Conservation (phyloP, 148 eudicot genomes). For the Spergularia bocconei region DNA sequence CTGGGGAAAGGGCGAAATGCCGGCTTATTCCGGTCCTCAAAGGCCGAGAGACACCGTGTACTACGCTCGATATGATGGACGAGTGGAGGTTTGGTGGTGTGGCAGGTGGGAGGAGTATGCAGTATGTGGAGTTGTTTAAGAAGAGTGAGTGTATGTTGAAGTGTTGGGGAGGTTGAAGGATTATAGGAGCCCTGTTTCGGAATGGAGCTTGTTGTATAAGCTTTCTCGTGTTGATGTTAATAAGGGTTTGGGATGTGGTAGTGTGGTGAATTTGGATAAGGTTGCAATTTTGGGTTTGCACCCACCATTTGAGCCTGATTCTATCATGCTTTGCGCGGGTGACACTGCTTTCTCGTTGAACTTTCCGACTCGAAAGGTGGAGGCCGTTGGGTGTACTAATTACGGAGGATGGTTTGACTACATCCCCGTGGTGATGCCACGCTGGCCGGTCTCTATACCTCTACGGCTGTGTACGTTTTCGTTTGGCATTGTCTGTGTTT, state of each 20-base stretch:
- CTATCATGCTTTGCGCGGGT: neutral
- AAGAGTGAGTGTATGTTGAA: neutral
- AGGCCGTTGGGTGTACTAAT: too few species aligned
- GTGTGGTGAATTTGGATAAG: too few species aligned
- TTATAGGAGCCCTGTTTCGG: neutral
- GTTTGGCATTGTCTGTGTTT: too few species aligned
- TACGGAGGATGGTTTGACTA: neutral
- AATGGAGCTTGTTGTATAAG: neutral
- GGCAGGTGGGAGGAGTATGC: neutral
- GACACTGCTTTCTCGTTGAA: neutral
- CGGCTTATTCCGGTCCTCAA: neutral
- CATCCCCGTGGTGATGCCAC: neutral
- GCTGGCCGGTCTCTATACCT: constrained; percentile 5
- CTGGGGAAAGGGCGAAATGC: neutral
- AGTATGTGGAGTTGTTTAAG: neutral
- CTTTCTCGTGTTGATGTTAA: neutral
- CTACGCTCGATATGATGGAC: neutral
- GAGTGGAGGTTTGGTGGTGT: neutral
- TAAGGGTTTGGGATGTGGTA: neutral
- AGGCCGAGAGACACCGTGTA: neutral
- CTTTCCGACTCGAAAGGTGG: too few species aligned
- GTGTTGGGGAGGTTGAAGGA: neutral
- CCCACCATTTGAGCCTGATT: neutral
- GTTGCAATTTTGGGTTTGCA: too few species aligned
- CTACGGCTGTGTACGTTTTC: too few species aligned